Percentiles rank a stretch among this genome's conserved stretches.
Conservation (phyloP, 768 basidiomycete species). For the Flagelloscypha sp. region DNA sequence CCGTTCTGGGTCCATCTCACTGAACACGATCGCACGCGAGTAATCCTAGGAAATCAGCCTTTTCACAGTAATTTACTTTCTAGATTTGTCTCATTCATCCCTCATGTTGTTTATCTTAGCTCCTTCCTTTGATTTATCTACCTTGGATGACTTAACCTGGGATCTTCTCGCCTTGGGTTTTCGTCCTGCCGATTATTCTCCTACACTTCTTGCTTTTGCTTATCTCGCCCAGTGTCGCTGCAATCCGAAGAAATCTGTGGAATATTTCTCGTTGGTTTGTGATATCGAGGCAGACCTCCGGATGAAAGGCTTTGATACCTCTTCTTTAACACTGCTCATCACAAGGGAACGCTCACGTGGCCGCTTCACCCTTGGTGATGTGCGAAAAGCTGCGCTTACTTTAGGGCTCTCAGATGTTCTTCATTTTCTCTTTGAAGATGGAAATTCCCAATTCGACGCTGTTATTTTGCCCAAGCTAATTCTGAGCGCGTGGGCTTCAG, state of each 20-base stretch:
- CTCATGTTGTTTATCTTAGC: too few relatives aligned
- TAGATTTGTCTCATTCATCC: too few relatives aligned
- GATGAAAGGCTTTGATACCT: conserved; percentile 36
- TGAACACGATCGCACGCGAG: too few relatives aligned
- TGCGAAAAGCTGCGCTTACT: conserved; percentile 32
- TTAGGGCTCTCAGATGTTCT: too few relatives aligned
- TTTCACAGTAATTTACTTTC: conserved; percentile 58
- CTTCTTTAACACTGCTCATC: conserved; percentile 48
- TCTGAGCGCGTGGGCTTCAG: conserved; percentile 35
- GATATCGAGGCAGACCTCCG: conserved; percentile 34
- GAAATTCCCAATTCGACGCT: too few relatives aligned
- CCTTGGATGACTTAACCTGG: too few relatives aligned
- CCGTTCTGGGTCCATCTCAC: too few relatives aligned
- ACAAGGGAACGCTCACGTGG: conserved; percentile 54
- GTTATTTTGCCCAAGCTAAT: conserved; percentile 34
- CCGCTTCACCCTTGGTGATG: conserved; percentile 54
- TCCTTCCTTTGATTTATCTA: too few relatives aligned
- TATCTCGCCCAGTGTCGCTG: conserved; percentile 79
- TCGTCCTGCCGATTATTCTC: conserved; percentile 4
- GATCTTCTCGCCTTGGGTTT: too few relatives aligned
- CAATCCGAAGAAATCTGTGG: conserved; percentile 53
- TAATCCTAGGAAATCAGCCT: too few relatives aligned
- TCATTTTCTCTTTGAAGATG: too few relatives aligned
- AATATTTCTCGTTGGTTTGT: conserved; percentile 55
- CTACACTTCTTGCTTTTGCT: conserved; percentile 70